These are phyloP conservation scores for Plasmodium chabaudi DNA, from an alignment of 169 alveolate genomes.

Conservation along the genomic window DNA sequence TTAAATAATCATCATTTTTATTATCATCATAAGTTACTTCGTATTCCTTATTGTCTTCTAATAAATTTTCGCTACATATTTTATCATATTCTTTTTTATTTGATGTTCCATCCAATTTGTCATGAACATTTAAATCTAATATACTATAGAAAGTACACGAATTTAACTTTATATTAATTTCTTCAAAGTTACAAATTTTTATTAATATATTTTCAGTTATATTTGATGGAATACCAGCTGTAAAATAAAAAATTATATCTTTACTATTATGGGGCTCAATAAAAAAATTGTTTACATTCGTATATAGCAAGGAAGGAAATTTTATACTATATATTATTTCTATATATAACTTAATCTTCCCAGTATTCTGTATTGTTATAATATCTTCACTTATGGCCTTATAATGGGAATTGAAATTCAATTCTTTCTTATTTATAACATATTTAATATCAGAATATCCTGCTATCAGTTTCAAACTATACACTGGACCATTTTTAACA, in stretches of 20 bases:
- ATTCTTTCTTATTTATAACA: conserved; percentile 28
- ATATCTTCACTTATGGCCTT: conserved; percentile 53
- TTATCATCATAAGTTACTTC: neutral
- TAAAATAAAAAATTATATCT: conserved; percentile 64
- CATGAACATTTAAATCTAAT: conserved; percentile 23
- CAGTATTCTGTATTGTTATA: conserved; percentile 64
- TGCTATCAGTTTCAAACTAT: conserved; percentile 45
- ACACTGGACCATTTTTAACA: conserved; percentile 59
- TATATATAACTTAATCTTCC: conserved; percentile 55
- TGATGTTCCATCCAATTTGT: neutral
- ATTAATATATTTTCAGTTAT: conserved; percentile 30
- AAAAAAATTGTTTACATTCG: conserved; percentile 69
- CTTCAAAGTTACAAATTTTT: conserved; percentile 72
- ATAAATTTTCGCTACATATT: neutral
- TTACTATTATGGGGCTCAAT: conserved; percentile 63
- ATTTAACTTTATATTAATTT: conserved; percentile 35
- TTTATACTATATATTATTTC: conserved; percentile 52
- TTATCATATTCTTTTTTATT: neutral
- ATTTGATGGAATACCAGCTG: conserved; percentile 47
- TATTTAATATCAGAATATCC: conserved; percentile 72
- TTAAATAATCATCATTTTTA: conserved; percentile 5
- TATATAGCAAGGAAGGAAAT: conserved; percentile 63
- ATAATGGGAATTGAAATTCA: conserved; percentile 42
- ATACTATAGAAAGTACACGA: conserved; percentile 19
- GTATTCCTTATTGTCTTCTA: conserved; percentile 1